phyloP scores from a whole-genome alignment of 139 green algal genomes.

The Pleodorina starrii region DNA sequence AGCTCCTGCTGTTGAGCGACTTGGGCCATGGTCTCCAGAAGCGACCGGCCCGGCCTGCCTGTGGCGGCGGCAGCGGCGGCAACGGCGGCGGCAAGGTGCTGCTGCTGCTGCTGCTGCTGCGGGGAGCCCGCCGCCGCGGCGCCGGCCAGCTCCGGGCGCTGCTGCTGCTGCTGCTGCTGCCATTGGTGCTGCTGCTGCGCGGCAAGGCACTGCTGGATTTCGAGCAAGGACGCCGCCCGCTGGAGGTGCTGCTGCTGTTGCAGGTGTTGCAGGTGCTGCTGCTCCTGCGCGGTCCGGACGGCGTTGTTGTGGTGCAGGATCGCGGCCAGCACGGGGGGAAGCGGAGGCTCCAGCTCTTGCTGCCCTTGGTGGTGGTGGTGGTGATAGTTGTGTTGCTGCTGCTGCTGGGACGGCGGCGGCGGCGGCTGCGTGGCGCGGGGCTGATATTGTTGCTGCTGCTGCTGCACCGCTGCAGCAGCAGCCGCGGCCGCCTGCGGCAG shows the following conservation, averaged over 20 bases:
- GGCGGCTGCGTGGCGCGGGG: not conserved
- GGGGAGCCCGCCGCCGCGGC: not conserved
- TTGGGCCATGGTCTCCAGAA: slow-evolving; percentile 18
- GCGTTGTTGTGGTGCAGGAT: not conserved
- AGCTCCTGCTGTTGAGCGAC: not conserved
- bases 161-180: not conserved
- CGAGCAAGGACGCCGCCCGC: not conserved
- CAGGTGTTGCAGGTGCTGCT: too few species aligned
- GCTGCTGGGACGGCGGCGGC: not conserved
- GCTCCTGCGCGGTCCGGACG: not conserved
- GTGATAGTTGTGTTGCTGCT: slow-evolving; percentile 17
- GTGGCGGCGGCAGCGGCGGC: not conserved
- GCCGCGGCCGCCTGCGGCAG: not conserved
- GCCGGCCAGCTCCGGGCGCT: too few species aligned
- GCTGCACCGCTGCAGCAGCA: not conserved
- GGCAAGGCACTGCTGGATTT: not conserved
- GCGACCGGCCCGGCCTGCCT: not conserved
- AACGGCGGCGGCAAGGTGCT: not conserved
- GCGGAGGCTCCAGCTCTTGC: not conserved
- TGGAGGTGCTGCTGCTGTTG: not conserved
- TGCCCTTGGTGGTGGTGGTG: too few species aligned
- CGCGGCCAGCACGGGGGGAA: not conserved
- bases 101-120: slow-evolving; percentile 18
- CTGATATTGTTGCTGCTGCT: not conserved
- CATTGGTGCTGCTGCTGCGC: not conserved